Evolutionary conservation across 345 rosid genomes (phyloP).

Genomic region (Tarenaya hassleriana): DNA sequence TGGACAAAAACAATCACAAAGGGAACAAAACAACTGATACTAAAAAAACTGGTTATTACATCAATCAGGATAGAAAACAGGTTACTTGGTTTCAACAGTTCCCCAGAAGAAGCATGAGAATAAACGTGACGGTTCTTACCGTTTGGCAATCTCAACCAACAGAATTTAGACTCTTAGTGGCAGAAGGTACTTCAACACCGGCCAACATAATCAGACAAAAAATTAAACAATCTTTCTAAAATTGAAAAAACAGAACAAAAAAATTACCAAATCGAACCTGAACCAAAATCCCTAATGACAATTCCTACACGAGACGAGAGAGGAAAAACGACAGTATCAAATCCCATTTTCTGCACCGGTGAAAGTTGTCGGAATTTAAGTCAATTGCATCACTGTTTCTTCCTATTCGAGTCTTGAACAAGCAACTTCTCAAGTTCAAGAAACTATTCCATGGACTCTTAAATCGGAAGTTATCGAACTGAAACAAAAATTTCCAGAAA

Average conservation of each 20-base stretch:
- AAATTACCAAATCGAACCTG: too few relatives aligned
- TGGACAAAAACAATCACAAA: not conserved
- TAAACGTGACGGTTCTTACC: not conserved
- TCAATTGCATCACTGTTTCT: not conserved
- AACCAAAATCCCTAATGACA: too few relatives aligned
- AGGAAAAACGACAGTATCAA: not conserved
- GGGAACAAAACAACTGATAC: conserved; percentile 2
- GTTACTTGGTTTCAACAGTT: not conserved
- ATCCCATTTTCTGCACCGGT: conserved; percentile 8
- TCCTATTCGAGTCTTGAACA: too few relatives aligned
- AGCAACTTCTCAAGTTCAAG: not conserved
- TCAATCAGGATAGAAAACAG: not conserved
- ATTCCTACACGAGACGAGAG: too few relatives aligned
- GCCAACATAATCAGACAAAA: too few relatives aligned
- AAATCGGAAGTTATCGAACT: not conserved
- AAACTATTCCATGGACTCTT: not conserved
- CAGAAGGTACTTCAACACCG: too few relatives aligned
- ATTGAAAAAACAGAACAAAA: too few relatives aligned
- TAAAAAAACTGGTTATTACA: conserved; percentile 1
- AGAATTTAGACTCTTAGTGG: too few relatives aligned
- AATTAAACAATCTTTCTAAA: too few relatives aligned
- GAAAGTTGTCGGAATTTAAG: not conserved
- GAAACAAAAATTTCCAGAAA: conserved; percentile 4
- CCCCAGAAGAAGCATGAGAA: not conserved
- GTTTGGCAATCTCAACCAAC: too few relatives aligned